phyloP scores from a whole-genome alignment of 345 rosid species.

The Cardamine chenopodiifolia region DNA sequence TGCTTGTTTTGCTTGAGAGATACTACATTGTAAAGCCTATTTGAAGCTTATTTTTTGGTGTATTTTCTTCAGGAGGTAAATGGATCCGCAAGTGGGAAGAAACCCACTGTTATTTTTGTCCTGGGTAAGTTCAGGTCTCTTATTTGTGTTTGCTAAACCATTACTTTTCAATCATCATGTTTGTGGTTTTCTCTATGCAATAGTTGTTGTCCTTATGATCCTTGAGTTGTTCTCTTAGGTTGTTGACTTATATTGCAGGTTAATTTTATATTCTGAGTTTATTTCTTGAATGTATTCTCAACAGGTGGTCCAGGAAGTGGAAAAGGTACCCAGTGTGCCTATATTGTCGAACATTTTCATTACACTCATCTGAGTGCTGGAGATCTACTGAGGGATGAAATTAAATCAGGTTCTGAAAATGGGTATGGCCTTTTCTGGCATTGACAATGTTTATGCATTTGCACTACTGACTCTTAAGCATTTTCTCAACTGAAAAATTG shows the following conservation, averaged over 20 bases:
- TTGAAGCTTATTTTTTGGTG: neutral
- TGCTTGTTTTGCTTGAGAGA: neutral
- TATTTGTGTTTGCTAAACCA: neutral
- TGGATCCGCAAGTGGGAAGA: conserved; percentile 57
- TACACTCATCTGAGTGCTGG: conserved; percentile 90
- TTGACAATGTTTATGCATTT: neutral
- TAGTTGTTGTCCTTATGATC: conserved; percentile 7
- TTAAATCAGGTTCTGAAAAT: conserved; percentile 82
- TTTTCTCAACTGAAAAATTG: neutral
- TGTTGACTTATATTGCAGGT: neutral
- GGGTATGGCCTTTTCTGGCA: conserved; percentile 51
- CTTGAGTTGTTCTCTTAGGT: neutral
- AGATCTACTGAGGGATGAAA: conserved; percentile 81
- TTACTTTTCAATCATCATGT: neutral
- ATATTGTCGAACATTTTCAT: conserved; percentile 64
- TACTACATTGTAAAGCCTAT: neutral
- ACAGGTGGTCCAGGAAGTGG: conserved; percentile 98
- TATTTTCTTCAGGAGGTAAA: conserved; percentile 53
- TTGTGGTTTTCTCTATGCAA: neutral
- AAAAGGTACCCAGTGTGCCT: conserved; percentile 86
- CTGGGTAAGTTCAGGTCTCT: conserved; percentile 56
- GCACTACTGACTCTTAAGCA: neutral
- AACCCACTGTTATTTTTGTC: conserved; percentile 84
- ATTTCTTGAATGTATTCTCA: conserved; percentile 24
- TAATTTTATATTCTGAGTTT: conserved; percentile 5